These are phyloP conservation scores for Russula compacta DNA, from an alignment of 768 basidiomycete genomes.

Conservation along the genomic window DNA sequence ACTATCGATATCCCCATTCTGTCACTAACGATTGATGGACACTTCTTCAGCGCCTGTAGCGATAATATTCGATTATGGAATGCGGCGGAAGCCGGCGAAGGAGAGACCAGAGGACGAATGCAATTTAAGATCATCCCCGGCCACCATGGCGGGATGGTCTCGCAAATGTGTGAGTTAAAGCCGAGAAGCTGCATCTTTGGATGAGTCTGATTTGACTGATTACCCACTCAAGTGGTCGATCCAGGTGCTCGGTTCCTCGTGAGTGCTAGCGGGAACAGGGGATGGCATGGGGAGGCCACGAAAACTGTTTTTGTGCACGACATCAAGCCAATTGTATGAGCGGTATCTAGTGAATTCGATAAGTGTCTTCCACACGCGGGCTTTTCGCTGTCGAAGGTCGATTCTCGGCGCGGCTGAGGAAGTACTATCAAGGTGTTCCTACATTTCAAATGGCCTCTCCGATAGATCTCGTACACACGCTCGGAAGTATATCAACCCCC, in stretches of 20 bases:
- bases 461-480: slow-evolving; percentile 16
- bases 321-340: slow-evolving; percentile 39
- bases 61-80: slow-evolving; percentile 96
- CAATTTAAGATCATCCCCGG: slow-evolving; percentile 95
- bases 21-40: slow-evolving; percentile 1
- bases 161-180: slow-evolving; percentile 72
- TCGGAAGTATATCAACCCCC: slow-evolving; percentile 17
- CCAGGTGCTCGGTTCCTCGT: slow-evolving; percentile 76
- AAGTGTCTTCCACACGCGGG: slow-evolving; percentile 2
- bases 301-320: slow-evolving; percentile 87
- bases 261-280: slow-evolving; percentile 88
- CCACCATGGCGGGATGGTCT: slow-evolving; percentile 90
- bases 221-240: slow-evolving; percentile 60
- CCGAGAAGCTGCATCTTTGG: slow-evolving; percentile 17
- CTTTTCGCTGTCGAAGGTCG: slow-evolving; percentile 16
- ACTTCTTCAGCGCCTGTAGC: slow-evolving; percentile 59
- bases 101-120: slow-evolving; percentile 56
- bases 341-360: slow-evolving; percentile 8
- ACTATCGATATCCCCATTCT: slow-evolving; percentile 5
- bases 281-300: slow-evolving; percentile 89
- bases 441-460: slow-evolving; percentile 17
- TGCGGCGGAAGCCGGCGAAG: slow-evolving; percentile 64
- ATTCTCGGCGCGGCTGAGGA: background rate
- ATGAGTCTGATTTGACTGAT: slow-evolving; percentile 10
- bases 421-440: slow-evolving; percentile 7